These are phyloP conservation scores for Trichophyton equinum DNA, from an alignment of 2,329 filamentous ascomycete genomes.

Conservation along the genomic window DNA sequence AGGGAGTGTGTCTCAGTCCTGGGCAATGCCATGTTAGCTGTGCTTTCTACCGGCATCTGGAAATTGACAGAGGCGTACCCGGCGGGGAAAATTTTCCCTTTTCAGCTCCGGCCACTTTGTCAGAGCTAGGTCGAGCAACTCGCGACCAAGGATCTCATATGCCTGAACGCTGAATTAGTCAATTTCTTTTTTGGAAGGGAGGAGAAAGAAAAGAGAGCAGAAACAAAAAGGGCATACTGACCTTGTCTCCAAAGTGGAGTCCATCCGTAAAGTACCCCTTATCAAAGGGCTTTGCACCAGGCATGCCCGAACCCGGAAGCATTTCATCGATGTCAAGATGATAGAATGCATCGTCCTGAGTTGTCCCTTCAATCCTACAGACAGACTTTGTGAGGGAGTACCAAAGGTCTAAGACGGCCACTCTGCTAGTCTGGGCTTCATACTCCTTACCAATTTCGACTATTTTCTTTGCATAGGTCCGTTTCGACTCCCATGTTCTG, in stretches of 20 bases:
- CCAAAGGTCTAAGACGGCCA: conserved; percentile 27
- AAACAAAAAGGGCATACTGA: conserved; percentile 2
- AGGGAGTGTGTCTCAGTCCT: not conserved
- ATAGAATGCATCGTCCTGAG: conserved; percentile 14
- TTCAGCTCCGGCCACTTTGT: conserved; percentile 15
- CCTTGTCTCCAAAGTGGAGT: conserved; percentile 23
- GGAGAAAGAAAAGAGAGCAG: not conserved
- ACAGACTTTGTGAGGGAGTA: conserved; percentile 18
- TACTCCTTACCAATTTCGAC: conserved; percentile 26
- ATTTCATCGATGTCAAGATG: conserved; percentile 20
- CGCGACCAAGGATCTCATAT: conserved; percentile 13
- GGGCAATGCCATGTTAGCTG: not conserved
- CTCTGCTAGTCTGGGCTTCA: conserved; percentile 20
- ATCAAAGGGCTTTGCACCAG: conserved; percentile 21
- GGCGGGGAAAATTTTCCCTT: conserved; percentile 11
- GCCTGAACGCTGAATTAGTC: conserved; percentile 6
- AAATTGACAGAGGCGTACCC: not conserved
- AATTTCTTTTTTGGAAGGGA: not conserved
- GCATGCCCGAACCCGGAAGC: conserved; percentile 26
- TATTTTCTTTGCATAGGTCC: conserved; percentile 26
- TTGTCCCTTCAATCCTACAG: conserved; percentile 8
- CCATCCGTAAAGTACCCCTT: conserved; percentile 28
- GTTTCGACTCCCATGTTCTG: conserved; percentile 28
- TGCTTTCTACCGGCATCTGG: not conserved
- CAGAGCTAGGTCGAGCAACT: conserved; percentile 12